Conservation (phyloP, 1,284 basidiomycete genomes). For the Apiotrichum domesticum region DNA sequence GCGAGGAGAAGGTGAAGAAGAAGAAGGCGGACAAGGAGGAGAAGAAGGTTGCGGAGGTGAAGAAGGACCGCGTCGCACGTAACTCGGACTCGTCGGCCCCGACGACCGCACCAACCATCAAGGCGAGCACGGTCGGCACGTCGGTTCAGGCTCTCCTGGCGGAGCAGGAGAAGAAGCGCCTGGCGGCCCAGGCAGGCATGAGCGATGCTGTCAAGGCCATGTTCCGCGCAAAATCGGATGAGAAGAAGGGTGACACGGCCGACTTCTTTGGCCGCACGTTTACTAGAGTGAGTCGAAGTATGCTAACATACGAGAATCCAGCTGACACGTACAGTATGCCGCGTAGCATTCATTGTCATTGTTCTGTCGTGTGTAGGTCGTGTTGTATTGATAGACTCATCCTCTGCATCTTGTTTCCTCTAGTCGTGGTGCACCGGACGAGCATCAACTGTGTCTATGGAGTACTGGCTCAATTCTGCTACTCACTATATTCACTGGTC, state of each 20-base stretch:
- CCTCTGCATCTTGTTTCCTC: too few relatives aligned
- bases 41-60: conserved; percentile 16
- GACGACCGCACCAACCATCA: not conserved
- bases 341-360: conserved; percentile 10
- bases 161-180: conserved; percentile 44
- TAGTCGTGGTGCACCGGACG: too few relatives aligned
- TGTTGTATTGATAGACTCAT: not conserved
- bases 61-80: conserved; percentile 1
- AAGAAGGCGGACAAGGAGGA: conserved; percentile 4
- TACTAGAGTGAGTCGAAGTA: conserved; percentile 39
- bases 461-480: too few relatives aligned
- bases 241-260: conserved; percentile 28
- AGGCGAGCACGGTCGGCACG: conserved; percentile 11
- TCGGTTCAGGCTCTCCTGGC: conserved; percentile 43
- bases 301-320: not conserved
- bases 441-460: too few relatives aligned
- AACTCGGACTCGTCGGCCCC: conserved; percentile 1
- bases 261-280: conserved; percentile 48
- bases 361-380: conserved; percentile 2
- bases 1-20: not conserved
- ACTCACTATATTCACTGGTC: too few relatives aligned
- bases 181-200: conserved; percentile 43
- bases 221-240: conserved; percentile 36
- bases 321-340: conserved; percentile 13
- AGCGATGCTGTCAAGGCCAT: conserved; percentile 46